Evolutionary conservation across 2,329 filamentous ascomycete species (phyloP).

Genomic region (Leptographium wingfieldii): DNA sequence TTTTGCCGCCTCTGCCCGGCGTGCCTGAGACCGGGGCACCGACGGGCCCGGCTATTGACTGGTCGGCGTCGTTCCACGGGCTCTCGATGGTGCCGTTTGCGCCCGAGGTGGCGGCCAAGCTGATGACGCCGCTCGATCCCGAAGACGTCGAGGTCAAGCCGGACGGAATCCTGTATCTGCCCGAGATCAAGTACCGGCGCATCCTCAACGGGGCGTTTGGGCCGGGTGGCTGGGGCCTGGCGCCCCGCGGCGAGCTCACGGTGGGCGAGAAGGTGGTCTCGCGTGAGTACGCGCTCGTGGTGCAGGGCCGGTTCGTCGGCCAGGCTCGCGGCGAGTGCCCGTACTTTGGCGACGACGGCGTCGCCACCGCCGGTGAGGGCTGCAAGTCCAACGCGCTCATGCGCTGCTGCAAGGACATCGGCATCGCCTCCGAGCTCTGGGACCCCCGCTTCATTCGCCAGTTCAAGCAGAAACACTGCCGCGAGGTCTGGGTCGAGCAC

Average conservation of each 20-base stretch:
- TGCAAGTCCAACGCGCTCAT: conserved; percentile 97
- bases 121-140: conserved; percentile 53
- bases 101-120: conserved; percentile 52
- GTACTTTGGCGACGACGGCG: conserved; percentile 81
- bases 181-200: conserved; percentile 93
- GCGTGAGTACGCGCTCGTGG: conserved; percentile 85
- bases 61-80: conserved; percentile 74
- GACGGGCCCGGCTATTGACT: conserved; percentile 41
- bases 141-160: conserved; percentile 94
- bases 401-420: conserved; percentile 96
- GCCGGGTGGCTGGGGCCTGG: conserved; percentile 89
- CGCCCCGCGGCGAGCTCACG: conserved; percentile 72
- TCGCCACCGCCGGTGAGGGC: conserved; percentile 89
- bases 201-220: conserved; percentile 87
- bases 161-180: conserved; percentile 89
- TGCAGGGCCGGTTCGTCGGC: conserved; percentile 80
- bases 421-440: conserved; percentile 91
- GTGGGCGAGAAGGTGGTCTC: conserved; percentile 73
- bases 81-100: conserved; percentile 60
- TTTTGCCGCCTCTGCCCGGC: not conserved
- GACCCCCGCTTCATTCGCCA: conserved; percentile 80
- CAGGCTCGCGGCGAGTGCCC: conserved; percentile 90
- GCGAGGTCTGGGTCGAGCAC: conserved; percentile 87
- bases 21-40: no score
- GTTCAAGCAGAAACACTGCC: conserved; percentile 62